Evolutionary conservation across 805 yeast species (phyloP).

Genomic region (Nakazawaea wickerhamii): DNA sequence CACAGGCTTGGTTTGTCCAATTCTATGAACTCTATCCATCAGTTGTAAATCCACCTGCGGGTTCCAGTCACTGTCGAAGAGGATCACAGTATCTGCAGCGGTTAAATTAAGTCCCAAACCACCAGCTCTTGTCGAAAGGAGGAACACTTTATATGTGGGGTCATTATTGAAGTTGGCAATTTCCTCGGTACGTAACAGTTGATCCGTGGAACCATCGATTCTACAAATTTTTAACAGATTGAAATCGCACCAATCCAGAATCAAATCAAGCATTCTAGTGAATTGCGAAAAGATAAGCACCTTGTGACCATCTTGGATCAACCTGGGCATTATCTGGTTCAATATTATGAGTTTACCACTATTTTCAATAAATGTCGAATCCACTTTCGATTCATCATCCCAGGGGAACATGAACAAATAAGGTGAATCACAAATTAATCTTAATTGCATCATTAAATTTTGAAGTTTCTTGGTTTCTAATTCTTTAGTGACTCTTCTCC

Average conservation of each 20-base stretch:
- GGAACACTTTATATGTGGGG: conserved; percentile 43
- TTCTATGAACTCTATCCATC: conserved; percentile 90
- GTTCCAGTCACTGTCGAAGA: conserved; percentile 95
- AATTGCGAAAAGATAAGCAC: conserved; percentile 85
- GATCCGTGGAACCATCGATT: conserved; percentile 72
- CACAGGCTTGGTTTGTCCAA: conserved; percentile 86
- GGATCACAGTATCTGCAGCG: conserved; percentile 83
- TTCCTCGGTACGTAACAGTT: conserved; percentile 57
- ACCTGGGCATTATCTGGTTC: conserved; percentile 51
- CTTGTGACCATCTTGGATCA: conserved; percentile 51
- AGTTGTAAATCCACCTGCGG: conserved; percentile 97
- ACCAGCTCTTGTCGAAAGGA: conserved; percentile 89
- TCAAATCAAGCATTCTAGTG: conserved; percentile 71
- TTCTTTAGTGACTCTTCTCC: conserved; percentile 31
- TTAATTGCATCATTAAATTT: conserved; percentile 75
- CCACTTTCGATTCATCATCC: conserved; percentile 38
- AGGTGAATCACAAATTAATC: conserved; percentile 84
- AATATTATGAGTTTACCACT: conserved; percentile 74
- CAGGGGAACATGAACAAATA: conserved; percentile 80
- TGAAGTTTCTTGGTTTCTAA: conserved; percentile 49
- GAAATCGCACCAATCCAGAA: conserved; percentile 66
- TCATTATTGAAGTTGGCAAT: conserved; percentile 47
- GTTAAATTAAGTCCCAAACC: conserved; percentile 87
- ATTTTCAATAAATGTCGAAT: conserved; percentile 35
- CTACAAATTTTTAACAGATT: conserved; percentile 45